Evolutionary conservation across 2,329 filamentous ascomycete genomes (phyloP).

Genomic region (Orbilia blumenaviensis): DNA sequence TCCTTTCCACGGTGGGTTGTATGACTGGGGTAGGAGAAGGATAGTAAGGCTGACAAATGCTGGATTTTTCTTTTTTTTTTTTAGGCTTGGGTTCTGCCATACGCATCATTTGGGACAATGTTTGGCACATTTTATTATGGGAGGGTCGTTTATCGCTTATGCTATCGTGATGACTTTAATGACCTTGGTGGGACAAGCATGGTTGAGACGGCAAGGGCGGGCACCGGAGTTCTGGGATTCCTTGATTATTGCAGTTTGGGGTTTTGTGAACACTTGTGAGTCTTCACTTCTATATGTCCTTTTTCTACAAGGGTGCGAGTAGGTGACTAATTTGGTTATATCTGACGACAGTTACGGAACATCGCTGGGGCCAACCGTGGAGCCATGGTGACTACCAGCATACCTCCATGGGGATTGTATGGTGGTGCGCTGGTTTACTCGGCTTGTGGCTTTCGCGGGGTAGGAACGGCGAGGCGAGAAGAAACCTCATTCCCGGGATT

Average conservation of each 20-base stretch:
- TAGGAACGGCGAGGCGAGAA: slow-evolving; percentile 82
- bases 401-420: slow-evolving; percentile 98
- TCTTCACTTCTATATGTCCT: background rate
- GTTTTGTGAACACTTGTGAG: slow-evolving; percentile 83
- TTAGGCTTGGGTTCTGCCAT: slow-evolving; percentile 82
- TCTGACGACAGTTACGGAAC: slow-evolving; percentile 74
- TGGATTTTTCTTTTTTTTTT: no score
- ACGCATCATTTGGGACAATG: slow-evolving; percentile 92
- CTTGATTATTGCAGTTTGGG: slow-evolving; percentile 89
- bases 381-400: slow-evolving; percentile 95
- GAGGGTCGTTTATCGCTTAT: slow-evolving; percentile 93
- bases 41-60: no score
- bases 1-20: background rate
- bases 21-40: no score
- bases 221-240: slow-evolving; percentile 98
- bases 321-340: background rate
- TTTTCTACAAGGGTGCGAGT: background rate
- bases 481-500: slow-evolving; percentile 91
- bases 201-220: slow-evolving; percentile 81
- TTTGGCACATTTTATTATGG: slow-evolving; percentile 98
- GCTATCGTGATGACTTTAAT: slow-evolving; percentile 86
- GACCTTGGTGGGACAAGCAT: slow-evolving; percentile 85
- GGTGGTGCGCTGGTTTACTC: slow-evolving; percentile 93
- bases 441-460: slow-evolving; percentile 91
- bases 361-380: slow-evolving; percentile 90